Base-by-base conservation (phyloP, 345 rosid species). In the thale cress (Arabidopsis thaliana) region DNA sequence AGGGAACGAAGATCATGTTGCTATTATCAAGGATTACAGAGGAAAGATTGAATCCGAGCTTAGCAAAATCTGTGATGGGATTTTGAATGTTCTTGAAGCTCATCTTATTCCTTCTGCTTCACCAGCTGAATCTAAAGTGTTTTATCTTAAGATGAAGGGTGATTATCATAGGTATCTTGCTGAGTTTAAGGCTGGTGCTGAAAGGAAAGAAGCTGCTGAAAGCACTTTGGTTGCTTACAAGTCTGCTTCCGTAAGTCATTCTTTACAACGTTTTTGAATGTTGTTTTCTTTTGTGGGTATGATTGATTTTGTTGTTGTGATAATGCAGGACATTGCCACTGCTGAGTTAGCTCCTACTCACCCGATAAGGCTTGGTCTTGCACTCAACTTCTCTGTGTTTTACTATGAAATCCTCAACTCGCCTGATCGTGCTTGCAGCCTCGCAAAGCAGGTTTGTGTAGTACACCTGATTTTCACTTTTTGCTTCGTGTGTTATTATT, bases 121-220 rank as follows among this genome's bases (percentile, higher is more conserved):
- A 9, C 74, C 92, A 38, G 91, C 98, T 2, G 98, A 91, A 79
- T 94, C 97, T 55, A 94, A 94, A 85, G 97, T 94, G 60, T 94
- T 94, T 77, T 94, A 94, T 74, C 88, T 94, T 30, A 94, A 94
- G 81, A 94, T 94, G 98, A 94, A 94, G 76, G 97, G 98, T 69
- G 98, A 94, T 58, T 94, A 94, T 61, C 93, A 94, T 65, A 90
- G 97, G 86, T 94, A 94, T 73, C 93, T 94, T 53, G 98, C 98
- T 1, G 98, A 94, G 89, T 94, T 94, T 65, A 94, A 94, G 88
- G 87, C 97, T 53, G 85, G 91, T 1, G 82, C 91, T 32, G 98
- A 94, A 81, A 94, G 98, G 82, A 94, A 94, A 83, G 97, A 91
- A 74, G 95, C 96, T 80, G 97, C 98, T 10, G 98, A 94, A 83